Base-by-base conservation (phyloP, 352 stramenopile genomes). In the Phytophthora melonis region DNA sequence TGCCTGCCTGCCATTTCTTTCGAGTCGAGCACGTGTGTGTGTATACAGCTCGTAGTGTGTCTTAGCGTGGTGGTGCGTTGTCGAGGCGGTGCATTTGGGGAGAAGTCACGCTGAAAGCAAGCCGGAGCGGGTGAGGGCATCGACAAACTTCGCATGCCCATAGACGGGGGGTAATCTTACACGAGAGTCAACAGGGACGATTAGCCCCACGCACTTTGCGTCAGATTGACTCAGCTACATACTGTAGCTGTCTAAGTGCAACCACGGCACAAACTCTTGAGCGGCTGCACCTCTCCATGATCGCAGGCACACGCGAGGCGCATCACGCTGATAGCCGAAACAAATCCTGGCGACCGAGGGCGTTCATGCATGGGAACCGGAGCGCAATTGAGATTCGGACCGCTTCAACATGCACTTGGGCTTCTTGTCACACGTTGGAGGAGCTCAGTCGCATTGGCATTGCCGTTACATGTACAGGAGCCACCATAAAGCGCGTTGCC, bases 111-210 rank as follows among this genome's bases (percentile, higher is more conserved):
- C n/a, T n/a, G 18, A 27, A 27, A 25, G 49, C 66, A 23, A 76
- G 70, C 70, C 64, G 52, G 70, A 77, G 64, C 21, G 30, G 50
- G 49, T 41, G 50, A 63, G 39, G 45, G 11, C 11, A 11, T 43
- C 36, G 11, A 43, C 36, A 13, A n/a, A 34, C 57, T 76, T 76
- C 63, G 63, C 69, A 73, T 76, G 63, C 13, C 49, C 70, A 77
- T 66, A 77, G 64, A 72, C 25, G 25, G 25, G 25, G 36, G 19
- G 19, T 67, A 68, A 67, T 63, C 66, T 68, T 68, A 5, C 9
- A 1, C 34, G 5, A 25, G 57, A 45, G 57, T 67, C 47, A 72
- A 61, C 56, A 61, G 19, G 8, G 6, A 18, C 30, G 58, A 63
- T 71, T 71, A 62, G 21, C 3, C 13, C 49, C n/a, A 57, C 14